Percentiles rank a stretch among this genome's conserved stretches.
Evolutionary conservation across 345 rosid species (phyloP).

Genomic region (Adansonia digitata): DNA sequence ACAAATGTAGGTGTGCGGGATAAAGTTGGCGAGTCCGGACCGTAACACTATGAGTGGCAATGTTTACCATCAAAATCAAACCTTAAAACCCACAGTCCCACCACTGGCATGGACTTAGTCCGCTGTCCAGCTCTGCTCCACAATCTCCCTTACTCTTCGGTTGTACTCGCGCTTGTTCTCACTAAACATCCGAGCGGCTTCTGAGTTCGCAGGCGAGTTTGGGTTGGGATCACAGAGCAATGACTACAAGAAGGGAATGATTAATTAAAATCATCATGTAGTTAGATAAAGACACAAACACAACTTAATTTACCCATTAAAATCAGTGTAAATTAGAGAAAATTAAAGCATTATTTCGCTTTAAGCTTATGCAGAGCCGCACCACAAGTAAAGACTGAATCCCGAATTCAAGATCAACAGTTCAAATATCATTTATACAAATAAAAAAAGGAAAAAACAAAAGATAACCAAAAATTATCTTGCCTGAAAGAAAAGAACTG

Average conservation of each 20-base stretch:
- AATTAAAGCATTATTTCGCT: background rate
- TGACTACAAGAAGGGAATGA: background rate
- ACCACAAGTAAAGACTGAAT: too few relatives aligned
- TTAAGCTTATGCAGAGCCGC: background rate
- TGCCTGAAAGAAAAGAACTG: background rate
- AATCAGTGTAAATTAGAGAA: background rate
- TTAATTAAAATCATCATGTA: background rate
- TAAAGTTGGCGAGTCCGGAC: too few relatives aligned
- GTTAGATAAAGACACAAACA: background rate
- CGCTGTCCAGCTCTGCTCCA: conserved; percentile 76
- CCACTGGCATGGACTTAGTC: conserved; percentile 28
- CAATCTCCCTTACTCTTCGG: conserved; percentile 55
- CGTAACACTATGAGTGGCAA: conserved; percentile 1
- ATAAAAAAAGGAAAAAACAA: too few relatives aligned
- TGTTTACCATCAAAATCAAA: too few relatives aligned
- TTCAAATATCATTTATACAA: too few relatives aligned
- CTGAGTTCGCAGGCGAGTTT: conserved; percentile 75
- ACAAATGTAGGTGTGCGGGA: too few relatives aligned
- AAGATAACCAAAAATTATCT: background rate
- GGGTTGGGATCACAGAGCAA: conserved; percentile 79
- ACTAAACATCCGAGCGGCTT: conserved; percentile 73
- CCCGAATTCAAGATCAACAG: too few relatives aligned
- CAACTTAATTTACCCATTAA: background rate
- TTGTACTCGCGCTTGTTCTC: conserved; percentile 73
- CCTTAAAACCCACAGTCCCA: background rate